Evolutionary conservation across 768 basidiomycete genomes (phyloP).

Genomic region (Rhodotorula kratochvilovae): DNA sequence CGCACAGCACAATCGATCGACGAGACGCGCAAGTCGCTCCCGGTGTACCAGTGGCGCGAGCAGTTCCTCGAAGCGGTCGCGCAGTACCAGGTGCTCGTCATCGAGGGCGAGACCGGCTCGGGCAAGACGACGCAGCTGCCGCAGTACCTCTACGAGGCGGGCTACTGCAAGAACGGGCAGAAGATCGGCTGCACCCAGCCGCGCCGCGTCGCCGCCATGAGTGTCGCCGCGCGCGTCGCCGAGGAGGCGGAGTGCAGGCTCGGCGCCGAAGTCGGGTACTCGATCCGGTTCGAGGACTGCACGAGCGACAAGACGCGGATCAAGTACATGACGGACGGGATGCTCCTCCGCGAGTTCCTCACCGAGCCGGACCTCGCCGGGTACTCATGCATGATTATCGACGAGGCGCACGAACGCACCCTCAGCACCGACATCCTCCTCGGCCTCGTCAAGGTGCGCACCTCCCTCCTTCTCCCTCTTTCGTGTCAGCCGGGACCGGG

Average conservation of each 20-base stretch:
- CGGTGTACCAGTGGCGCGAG: constrained; percentile 83
- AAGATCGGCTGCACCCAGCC: constrained; percentile 97
- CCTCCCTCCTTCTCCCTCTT: constrained; percentile 29
- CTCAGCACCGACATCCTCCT: constrained; percentile 98
- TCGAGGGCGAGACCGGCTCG: constrained; percentile 97
- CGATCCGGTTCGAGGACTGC: constrained; percentile 98
- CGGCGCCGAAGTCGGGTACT: constrained; percentile 98
- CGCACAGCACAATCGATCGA: constrained; percentile 85
- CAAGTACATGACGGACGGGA: constrained; percentile 99
- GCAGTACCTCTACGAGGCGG: constrained; percentile 96
- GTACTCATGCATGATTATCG: constrained; percentile 91
- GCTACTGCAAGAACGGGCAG: constrained; percentile 78
- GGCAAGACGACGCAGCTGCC: constrained; percentile 98
- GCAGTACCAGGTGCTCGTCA: constrained; percentile 89
- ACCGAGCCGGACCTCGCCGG: constrained; percentile 95
- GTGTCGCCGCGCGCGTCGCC: constrained; percentile 95
- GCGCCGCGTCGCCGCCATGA: constrained; percentile 98
- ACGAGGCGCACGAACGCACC: constrained; percentile 97
- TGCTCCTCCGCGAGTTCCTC: constrained; percentile 92
- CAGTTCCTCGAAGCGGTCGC: constrained; percentile 81
- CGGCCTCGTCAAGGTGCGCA: constrained; percentile 89
- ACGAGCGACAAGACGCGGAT: constrained; percentile 98
- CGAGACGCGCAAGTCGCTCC: constrained; percentile 85
- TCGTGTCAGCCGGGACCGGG: constrained; percentile 22
- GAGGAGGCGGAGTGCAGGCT: constrained; percentile 98